Base-by-base conservation (phyloP, 768 basidiomycete genomes). In the Favolaschia claudopus region DNA sequence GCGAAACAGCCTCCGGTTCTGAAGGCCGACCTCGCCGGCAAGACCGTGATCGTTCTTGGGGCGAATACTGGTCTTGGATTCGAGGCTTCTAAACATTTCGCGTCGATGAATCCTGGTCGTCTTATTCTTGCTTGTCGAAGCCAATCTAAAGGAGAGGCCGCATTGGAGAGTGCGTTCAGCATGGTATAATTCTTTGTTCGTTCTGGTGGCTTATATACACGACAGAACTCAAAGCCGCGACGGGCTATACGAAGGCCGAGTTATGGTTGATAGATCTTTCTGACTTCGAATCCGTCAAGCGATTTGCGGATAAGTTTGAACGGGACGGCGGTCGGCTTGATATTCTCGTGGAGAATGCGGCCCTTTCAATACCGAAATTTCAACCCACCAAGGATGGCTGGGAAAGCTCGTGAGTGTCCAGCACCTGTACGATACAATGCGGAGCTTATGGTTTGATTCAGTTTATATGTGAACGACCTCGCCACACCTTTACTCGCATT, bases 41-140 rank as follows among this genome's bases (percentile, higher is more conserved):
- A 82, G 64, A 82, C 80, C 6, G 73, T 85, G 15, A 50, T 86
- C 19, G 76, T 87, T 22, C 74, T 77, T 25, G 78, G 77, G 7
- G 82, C 84, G 3, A 87, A 87, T 61, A 73, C 74, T 22, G 86
- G 84, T 2, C 53, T 84, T 4, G 83, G 83, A 1, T 75, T 81
- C 36, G 81, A 83, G 60, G 75, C 80, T 1, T 69, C 77, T 7
- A 80, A 77, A 55, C 78, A 82, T 53, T 79, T 84, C 34, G 82
- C 80, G 0, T 39, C 59, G 2, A 80, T 83, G 82, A 76, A 76
- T 39, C 73, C 81, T 19, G 74, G 50, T 1, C 70, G 69, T 43
- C 65, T 82, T 3, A 73, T 83, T 22, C 27, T 83, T 12, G 78
- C 70, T 5, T 82, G 78, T 56, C 67, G 80, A 17, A 76, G 58